A percentile compares a stretch with the other conserved stretches of the same genome.
Evolutionary conservation across 225 moss, liverwort and hornwort species (phyloP).

Genomic region (Lunularia cruciata): DNA sequence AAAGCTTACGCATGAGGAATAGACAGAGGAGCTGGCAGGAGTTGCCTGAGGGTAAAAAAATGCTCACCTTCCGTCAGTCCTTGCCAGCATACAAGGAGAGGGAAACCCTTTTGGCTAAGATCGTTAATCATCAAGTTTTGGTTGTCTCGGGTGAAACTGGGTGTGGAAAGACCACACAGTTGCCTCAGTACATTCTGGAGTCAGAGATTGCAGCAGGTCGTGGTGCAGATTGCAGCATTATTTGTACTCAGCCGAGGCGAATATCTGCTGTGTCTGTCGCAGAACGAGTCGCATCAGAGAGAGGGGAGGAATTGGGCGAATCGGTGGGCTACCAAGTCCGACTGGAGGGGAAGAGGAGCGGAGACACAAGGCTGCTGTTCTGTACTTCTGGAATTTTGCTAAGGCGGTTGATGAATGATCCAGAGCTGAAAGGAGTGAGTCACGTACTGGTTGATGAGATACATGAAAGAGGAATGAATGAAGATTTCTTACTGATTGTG

Average conservation of each 20-base stretch:
- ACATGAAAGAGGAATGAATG: slow-evolving; percentile 99
- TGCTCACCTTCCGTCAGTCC: slow-evolving; percentile 63
- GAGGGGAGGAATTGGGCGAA: slow-evolving; percentile 86
- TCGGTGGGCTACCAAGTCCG: slow-evolving; percentile 95
- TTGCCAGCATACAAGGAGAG: slow-evolving; percentile 75
- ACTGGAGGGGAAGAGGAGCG: slow-evolving; percentile 86
- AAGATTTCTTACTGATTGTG: slow-evolving; percentile 89
- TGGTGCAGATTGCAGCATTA: slow-evolving; percentile 82
- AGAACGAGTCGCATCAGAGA: slow-evolving; percentile 95
- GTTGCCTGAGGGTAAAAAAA: slow-evolving; percentile 62
- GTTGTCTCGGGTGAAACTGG: slow-evolving; percentile 99
- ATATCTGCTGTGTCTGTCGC: slow-evolving; percentile 96
- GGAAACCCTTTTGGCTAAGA: slow-evolving; percentile 50
- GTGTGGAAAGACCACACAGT: slow-evolving; percentile 96
- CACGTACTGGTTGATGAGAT: slow-evolving; percentile 98
- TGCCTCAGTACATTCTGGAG: slow-evolving; percentile 96
- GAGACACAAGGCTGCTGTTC: slow-evolving; percentile 78
- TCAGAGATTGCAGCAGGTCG: slow-evolving; percentile 85
- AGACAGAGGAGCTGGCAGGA: slow-evolving; percentile 86
- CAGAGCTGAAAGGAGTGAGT: slow-evolving; percentile 84
- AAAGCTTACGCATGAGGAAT: slow-evolving; percentile 67
- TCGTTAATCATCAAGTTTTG: slow-evolving; percentile 74
- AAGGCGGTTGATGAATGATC: slow-evolving; percentile 81
- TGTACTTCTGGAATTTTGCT: slow-evolving; percentile 94
- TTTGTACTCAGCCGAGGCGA: slow-evolving; percentile 97